Percentiles rank a stretch among this genome's conserved stretches.
Evolutionary conservation across 1,284 basidiomycete species (phyloP).

Genomic region (Porogramme epimiltina): DNA sequence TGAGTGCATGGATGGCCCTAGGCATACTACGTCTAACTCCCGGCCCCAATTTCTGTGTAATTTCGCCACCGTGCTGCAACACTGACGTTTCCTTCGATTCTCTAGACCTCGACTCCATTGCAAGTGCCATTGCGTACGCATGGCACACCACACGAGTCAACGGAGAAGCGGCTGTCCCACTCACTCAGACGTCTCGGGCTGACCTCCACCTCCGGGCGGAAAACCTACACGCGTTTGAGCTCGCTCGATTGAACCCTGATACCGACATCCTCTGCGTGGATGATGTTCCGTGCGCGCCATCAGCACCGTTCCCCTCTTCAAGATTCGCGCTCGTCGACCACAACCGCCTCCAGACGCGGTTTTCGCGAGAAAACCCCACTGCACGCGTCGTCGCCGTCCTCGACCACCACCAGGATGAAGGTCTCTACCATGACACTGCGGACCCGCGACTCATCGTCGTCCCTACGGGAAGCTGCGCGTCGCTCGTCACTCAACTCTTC

Average conservation of each 20-base stretch:
- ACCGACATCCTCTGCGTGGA: slow-evolving; percentile 55
- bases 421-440: slow-evolving; percentile 62
- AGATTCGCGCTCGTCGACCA: slow-evolving; percentile 88
- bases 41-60: too few relatives aligned
- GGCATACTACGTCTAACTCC: too few relatives aligned
- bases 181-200: slow-evolving; percentile 70
- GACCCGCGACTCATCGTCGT: slow-evolving; percentile 63
- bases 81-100: not conserved
- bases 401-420: slow-evolving; percentile 95
- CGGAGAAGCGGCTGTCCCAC: slow-evolving; percentile 61
- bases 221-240: slow-evolving; percentile 75
- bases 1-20: too few relatives aligned
- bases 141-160: slow-evolving; percentile 63
- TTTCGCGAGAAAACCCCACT: slow-evolving; percentile 42
- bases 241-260: slow-evolving; percentile 52
- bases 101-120: slow-evolving; percentile 86
- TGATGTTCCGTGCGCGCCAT: slow-evolving; percentile 47
- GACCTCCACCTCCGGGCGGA: slow-evolving; percentile 86
- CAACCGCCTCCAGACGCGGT: slow-evolving; percentile 68
- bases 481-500: slow-evolving; percentile 69
- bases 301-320: slow-evolving; percentile 52
- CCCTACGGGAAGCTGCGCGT: slow-evolving; percentile 79
- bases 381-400: slow-evolving; percentile 74
- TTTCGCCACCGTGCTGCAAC: too few relatives aligned
- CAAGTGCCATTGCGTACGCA: slow-evolving; percentile 81